Percentiles rank a stretch among this genome's conserved stretches.
These are phyloP conservation scores for Urochloa ruziziensis DNA, from an alignment of 176 grass and related monocot species.

Conservation along the genomic window DNA sequence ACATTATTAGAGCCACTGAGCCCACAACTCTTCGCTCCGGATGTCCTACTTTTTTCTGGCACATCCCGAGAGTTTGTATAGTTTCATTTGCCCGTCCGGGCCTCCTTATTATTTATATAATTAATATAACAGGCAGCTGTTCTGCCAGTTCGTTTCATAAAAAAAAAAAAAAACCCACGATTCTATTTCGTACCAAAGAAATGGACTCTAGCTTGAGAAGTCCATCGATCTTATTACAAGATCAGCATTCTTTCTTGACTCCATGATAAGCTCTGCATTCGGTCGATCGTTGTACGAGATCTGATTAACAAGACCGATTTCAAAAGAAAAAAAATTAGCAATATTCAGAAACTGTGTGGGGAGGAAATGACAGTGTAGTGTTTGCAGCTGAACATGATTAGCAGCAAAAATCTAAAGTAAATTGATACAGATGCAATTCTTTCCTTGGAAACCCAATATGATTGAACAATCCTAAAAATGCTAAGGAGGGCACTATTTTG, in stretches of 20 bases:
- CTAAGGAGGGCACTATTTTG: neutral
- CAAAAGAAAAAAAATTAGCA: neutral
- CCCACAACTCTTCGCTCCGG: too few species aligned
- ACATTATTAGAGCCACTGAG: slow-evolving; percentile 6
- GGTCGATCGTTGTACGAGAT: slow-evolving; percentile 81
- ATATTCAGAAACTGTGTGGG: neutral
- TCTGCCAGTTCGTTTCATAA: too few species aligned
- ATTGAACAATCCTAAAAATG: neutral
- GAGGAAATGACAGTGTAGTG: neutral
- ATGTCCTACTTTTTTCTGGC: too few species aligned
- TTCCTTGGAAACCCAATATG: neutral
- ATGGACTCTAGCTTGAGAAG: slow-evolving; percentile 25
- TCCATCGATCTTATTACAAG: slow-evolving; percentile 78
- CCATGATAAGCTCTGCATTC: slow-evolving; percentile 83
- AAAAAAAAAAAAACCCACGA: too few species aligned
- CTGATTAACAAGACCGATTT: slow-evolving; percentile 45
- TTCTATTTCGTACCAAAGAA: neutral
- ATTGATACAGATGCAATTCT: neutral
- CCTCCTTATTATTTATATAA: too few species aligned
- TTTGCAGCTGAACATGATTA: neutral
- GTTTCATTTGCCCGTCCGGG: too few species aligned
- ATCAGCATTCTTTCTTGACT: slow-evolving; percentile 72
- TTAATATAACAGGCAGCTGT: too few species aligned
- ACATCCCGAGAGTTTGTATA: too few species aligned
- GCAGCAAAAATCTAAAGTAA: neutral